Evolutionary conservation across 345 rosid genomes (phyloP).

Genomic region (Euphorbia tirucalli): DNA sequence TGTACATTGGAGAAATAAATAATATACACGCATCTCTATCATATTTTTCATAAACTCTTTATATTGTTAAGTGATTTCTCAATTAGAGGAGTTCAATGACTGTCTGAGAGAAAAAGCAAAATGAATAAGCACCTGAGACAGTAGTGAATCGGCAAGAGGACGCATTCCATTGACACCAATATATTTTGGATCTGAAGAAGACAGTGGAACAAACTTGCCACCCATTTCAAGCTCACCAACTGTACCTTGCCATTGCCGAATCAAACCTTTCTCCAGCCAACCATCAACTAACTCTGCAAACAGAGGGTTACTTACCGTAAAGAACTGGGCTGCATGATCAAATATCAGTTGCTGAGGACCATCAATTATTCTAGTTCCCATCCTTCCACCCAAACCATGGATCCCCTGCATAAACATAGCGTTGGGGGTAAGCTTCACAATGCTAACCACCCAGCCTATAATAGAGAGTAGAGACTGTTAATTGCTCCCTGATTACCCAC

Average conservation of each 20-base stretch:
- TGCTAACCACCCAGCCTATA: not conserved
- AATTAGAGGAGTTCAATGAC: not conserved
- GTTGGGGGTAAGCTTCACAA: constrained; percentile 11
- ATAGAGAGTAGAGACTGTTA: not conserved
- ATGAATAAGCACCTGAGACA: constrained; percentile 47
- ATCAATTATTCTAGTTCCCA: constrained; percentile 74
- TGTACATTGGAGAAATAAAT: not conserved
- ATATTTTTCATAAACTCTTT: not conserved
- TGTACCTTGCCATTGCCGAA: constrained; percentile 61
- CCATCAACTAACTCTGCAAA: constrained; percentile 59
- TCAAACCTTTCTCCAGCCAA: constrained; percentile 76
- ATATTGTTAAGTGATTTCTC: not conserved
- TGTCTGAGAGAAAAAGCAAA: constrained; percentile 8
- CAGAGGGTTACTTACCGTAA: constrained; percentile 63
- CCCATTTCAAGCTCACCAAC: constrained; percentile 81
- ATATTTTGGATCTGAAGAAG: constrained; percentile 59
- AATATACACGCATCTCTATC: not conserved
- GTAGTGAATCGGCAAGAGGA: constrained; percentile 71
- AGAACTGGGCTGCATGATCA: constrained; percentile 93
- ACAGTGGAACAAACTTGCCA: constrained; percentile 60
- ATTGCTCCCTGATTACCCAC: not conserved
- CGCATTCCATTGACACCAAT: constrained; percentile 81
- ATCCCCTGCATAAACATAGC: constrained; percentile 45
- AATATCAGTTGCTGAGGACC: constrained; percentile 57
- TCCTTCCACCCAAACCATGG: constrained; percentile 96